Evolutionary conservation across 2,329 filamentous ascomycete species (phyloP).

Genomic region (Aurifilum marmelostoma): DNA sequence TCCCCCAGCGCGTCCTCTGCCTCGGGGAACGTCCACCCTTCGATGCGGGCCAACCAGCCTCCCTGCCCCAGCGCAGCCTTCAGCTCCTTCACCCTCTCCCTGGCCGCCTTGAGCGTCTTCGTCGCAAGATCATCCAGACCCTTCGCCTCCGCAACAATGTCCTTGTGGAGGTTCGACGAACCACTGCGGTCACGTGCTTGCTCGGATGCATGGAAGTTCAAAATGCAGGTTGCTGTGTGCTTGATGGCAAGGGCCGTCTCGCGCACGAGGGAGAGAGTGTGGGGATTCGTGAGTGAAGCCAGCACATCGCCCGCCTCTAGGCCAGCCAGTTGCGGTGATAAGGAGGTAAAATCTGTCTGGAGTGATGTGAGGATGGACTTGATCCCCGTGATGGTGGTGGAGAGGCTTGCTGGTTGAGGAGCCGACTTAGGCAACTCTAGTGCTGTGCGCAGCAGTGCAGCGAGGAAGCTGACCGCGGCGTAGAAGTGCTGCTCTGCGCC

Average conservation of each 20-base stretch:
- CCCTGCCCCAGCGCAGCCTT: conserved; percentile 38
- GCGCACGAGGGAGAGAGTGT: conserved; percentile 43
- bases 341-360: conserved; percentile 12
- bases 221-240: conserved; percentile 38
- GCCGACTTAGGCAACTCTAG: conserved; percentile 31
- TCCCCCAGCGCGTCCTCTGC: conserved; percentile 32
- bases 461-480: conserved; percentile 47
- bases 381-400: conserved; percentile 28
- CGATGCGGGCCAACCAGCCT: conserved; percentile 44
- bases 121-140: conserved; percentile 35
- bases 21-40: conserved; percentile 38
- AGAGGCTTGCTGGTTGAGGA: conserved; percentile 23
- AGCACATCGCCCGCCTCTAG: conserved; percentile 31
- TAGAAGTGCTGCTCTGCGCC: conserved; percentile 49
- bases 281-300: conserved; percentile 38
- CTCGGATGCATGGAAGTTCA: conserved; percentile 38
- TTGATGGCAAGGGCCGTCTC: conserved; percentile 41
- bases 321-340: conserved; percentile 3
- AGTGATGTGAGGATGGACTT: conserved; percentile 13
- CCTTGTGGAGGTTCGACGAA: conserved; percentile 38
- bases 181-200: conserved; percentile 40
- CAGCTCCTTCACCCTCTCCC: conserved; percentile 38
- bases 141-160: conserved; percentile 40
- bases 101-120: conserved; percentile 36
- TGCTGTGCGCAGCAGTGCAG: conserved; percentile 34